These are phyloP conservation scores for Ophiostoma populinum DNA, from an alignment of 2,329 filamentous ascomycete genomes.

Conservation along the genomic window DNA sequence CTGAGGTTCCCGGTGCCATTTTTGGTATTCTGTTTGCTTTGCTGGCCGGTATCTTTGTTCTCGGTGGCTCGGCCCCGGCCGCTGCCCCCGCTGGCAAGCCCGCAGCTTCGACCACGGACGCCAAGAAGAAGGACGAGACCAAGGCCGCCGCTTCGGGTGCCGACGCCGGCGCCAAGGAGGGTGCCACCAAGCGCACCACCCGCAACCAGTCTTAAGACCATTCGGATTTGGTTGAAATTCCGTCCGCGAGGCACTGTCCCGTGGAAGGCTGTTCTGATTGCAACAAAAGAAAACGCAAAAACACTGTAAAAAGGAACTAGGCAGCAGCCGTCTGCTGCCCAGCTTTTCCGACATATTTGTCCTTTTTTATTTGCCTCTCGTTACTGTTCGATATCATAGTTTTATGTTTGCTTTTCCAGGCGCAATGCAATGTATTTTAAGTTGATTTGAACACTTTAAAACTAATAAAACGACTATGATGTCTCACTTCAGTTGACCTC, in stretches of 20 bases:
- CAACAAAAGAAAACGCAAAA: too few relatives aligned
- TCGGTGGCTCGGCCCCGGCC: constrained; percentile 47
- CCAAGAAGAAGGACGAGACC: constrained; percentile 51
- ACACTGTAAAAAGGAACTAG: too few relatives aligned
- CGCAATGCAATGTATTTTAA: constrained; percentile 6
- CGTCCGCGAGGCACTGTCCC: too few relatives aligned
- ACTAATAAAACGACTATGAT: too few relatives aligned
- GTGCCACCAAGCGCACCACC: constrained; percentile 44
- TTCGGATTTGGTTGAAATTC: not conserved
- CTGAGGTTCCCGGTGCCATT: constrained; percentile 73
- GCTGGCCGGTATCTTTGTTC: constrained; percentile 36
- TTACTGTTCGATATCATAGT: constrained; percentile 1
- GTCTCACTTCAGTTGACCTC: too few relatives aligned
- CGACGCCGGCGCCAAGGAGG: constrained; percentile 51
- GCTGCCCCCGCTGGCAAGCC: constrained; percentile 38
- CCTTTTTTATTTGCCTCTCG: not conserved
- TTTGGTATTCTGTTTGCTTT: constrained; percentile 56
- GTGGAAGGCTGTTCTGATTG: not conserved
- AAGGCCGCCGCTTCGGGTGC: constrained; percentile 44
- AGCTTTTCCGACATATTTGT: not conserved
- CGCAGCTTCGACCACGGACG: constrained; percentile 26
- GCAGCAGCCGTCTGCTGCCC: too few relatives aligned
- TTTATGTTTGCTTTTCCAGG: constrained; percentile 1
- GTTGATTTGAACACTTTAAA: too few relatives aligned
- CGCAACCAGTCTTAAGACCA: constrained; percentile 31